Evolutionary conservation across 192 early-diverging fungal genomes (phyloP), one percentile per base, ranked within the genome.

Genomic region (Pilobolus umbonatus): DNA sequence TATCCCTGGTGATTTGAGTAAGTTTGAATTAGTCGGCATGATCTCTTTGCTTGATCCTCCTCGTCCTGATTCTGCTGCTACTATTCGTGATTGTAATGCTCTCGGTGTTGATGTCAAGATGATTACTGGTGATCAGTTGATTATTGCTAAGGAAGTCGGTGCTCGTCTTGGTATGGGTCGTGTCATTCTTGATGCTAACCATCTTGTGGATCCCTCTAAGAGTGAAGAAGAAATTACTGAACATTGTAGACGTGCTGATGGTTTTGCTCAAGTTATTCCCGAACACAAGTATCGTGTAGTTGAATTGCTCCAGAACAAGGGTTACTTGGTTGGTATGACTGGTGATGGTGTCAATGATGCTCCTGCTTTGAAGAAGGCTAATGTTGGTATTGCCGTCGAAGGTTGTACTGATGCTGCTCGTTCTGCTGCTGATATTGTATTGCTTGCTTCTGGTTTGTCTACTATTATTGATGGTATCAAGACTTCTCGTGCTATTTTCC

Each of bases 261-360:
- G 95, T 51, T 98, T 98, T 75, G 95, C 92, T 15, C 91, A 95
- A 69, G 95, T 98, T 30, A 95, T 94, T 75, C 95, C 95, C 50
- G 95, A 98, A 72, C 93, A 98, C 88, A 98, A 98, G 75, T 95
- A 91, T 78, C 81, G 86, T 30, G 93, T 98, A n/a, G 95, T 98
- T 32, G 93, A 98, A 76, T 69, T 95, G 38, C 73, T 98, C 28
- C 95, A 98, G 75, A 87, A 92, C 43, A 81, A 86, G 60, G 88
- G 87, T n/a, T 64, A 85, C 21, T 67, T 91, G 10, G 89, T 93
- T 55, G 89, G 91, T 66, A 96, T 98, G 94, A 96, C 94, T 36
- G 95, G 95, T 68, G 95, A 90, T 69, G 65, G 65, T 40, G 59
- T 56, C 4, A 98, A 98, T 71, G 96, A 98, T 73, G 96, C 96